Evolutionary conservation across 371 early-diverging fungal genomes (phyloP), one percentile per base, ranked within the genome.

Genomic region (Parasitella parasitica): DNA sequence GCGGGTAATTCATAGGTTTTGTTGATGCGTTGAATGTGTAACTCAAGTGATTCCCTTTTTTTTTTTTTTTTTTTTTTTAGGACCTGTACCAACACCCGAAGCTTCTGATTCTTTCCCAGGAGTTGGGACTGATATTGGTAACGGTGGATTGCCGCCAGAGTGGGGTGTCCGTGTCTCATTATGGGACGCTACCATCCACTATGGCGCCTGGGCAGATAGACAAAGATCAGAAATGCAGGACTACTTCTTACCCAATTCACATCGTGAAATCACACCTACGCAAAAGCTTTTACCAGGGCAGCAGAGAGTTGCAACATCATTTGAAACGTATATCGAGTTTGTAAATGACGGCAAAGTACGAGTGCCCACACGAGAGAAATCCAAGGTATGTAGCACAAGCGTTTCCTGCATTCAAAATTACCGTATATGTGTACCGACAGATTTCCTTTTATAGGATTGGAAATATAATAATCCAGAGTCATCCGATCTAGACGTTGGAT

Each of bases 191-290:
- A 76, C 81, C 7, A 46, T 92, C 0, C 81, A 89, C 26, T 94
- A 94, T 69, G 95, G 95, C 0, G 94, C 95, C 6, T 94, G 95
- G 95, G 83, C 93, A 0, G 90, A 92, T 72, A 82, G 92, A n/a
- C 94, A 94, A 57, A 69, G 88, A 24, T 55, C 78, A 2, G 58
- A 70, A 18, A 76, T 93, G n/a, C 92, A 92, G 60, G 81, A 81
- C 28, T 94, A 88, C 66, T 91, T 90, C 55, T 94, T 88, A 54
- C 95, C 95, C 5, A 83, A 75, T 26, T 55, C 89, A 0, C 89
- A 88, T 63, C 86, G 91, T 5, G 73, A 78, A 20, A 59, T 66
- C 35, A 64, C 66, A 12, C 78, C 73, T 8, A 89, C 91, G 1
- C 71, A 74, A 2, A 69, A 34, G 7, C 75, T 87, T 2, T 15